These are phyloP conservation scores for Aotearoamyces nothofagi DNA, from an alignment of 2,329 filamentous ascomycete genomes.

Conservation along the genomic window DNA sequence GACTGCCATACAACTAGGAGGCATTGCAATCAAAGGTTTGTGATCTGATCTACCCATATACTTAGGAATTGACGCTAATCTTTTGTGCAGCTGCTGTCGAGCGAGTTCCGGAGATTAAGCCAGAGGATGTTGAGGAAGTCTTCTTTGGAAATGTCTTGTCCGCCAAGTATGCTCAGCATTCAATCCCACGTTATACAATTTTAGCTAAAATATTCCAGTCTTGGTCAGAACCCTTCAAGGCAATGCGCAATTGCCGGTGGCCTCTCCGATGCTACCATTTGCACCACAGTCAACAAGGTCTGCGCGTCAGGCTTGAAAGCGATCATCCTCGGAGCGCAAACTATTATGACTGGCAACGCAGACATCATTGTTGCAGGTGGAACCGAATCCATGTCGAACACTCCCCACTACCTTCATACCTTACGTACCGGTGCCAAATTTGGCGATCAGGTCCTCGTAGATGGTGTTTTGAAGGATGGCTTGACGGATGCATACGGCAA, in stretches of 20 bases:
- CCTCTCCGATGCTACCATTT: conserved; percentile 62
- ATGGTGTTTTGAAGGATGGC: conserved; percentile 88
- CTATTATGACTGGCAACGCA: conserved; percentile 92
- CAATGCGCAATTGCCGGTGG: conserved; percentile 87
- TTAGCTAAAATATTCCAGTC: conserved; percentile 31
- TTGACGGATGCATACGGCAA: conserved; percentile 83
- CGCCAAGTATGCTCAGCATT: conserved; percentile 50
- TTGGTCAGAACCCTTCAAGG: conserved; percentile 91
- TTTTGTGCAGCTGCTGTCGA: conserved; percentile 52
- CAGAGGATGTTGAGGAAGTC: conserved; percentile 85
- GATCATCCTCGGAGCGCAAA: conserved; percentile 86
- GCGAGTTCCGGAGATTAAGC: conserved; percentile 72
- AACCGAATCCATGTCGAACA: conserved; percentile 97
- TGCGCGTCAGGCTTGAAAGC: conserved; percentile 93
- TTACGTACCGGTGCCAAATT: conserved; percentile 85
- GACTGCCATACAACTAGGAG: conserved; percentile 73
- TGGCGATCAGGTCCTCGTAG: conserved; percentile 75
- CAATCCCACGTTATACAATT: too few relatives aligned
- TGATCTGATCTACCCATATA: too few relatives aligned
- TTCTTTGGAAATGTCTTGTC: conserved; percentile 98
- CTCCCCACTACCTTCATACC: conserved; percentile 85
- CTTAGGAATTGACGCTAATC: conserved; percentile 6
- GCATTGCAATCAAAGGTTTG: conserved; percentile 81
- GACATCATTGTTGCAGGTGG: conserved; percentile 88
- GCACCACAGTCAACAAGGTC: conserved; percentile 97